These are phyloP conservation scores for Dendrocalamus sinicus DNA, from an alignment of 176 grass and related monocot species.

Conservation along the genomic window DNA sequence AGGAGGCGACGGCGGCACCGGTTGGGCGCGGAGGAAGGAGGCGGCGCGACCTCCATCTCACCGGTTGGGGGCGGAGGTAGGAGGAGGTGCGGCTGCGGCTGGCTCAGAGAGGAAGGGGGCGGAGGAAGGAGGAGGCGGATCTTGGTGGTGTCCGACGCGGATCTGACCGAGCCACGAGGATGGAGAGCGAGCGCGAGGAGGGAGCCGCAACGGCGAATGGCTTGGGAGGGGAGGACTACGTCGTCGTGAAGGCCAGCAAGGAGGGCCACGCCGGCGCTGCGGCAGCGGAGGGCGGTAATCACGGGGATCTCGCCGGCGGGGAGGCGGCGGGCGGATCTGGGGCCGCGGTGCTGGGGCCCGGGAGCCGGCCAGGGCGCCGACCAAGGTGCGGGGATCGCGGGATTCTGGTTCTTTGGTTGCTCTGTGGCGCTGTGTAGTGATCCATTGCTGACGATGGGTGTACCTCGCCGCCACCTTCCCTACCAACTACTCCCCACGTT, in stretches of 20 bases:
- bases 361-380: conserved; percentile 7
- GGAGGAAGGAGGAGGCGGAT: neutral
- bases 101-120: too few relatives aligned
- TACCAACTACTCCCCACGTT: too few relatives aligned
- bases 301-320: conserved; percentile 32
- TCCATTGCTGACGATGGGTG: neutral
- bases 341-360: neutral
- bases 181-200: conserved; percentile 39
- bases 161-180: conserved; percentile 6
- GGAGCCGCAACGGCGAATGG: conserved; percentile 21
- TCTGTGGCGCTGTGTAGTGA: neutral
- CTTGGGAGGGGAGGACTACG: conserved; percentile 30
- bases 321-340: conserved; percentile 37
- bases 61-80: too few relatives aligned
- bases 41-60: too few relatives aligned
- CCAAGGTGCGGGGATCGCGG: conserved; percentile 39
- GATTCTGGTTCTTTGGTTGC: neutral
- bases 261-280: neutral
- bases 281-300: neutral
- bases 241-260: conserved; percentile 26
- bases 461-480: neutral
- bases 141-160: neutral
- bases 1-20: too few relatives aligned
- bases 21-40: too few relatives aligned
- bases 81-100: too few relatives aligned